A percentile compares a stretch with the other conserved stretches of the same genome.
phyloP scores from a whole-genome alignment of 495 filamentous ascomycete genomes.

The Annulohypoxylon maeteangense region DNA sequence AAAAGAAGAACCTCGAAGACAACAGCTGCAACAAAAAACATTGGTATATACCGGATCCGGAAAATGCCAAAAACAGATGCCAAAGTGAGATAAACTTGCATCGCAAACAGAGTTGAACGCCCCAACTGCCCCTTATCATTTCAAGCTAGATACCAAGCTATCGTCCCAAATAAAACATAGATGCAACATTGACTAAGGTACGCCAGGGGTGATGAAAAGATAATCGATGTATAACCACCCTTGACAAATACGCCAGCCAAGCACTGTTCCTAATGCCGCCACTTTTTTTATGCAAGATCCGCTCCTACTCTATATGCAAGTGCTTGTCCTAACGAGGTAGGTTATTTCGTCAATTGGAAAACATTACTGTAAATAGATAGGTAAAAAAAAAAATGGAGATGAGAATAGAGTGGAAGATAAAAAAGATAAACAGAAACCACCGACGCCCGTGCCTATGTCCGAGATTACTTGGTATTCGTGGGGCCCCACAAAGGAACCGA shows the following conservation, averaged over 20 bases:
- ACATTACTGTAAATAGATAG: conserved; percentile 36
- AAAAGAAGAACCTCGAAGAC: background rate
- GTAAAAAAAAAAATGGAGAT: conserved; percentile 1
- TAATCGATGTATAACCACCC: conserved; percentile 9
- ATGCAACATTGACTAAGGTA: conserved; percentile 12
- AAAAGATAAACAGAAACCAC: conserved; percentile 22
- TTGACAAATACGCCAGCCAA: conserved; percentile 35
- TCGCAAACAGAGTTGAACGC: conserved; percentile 18
- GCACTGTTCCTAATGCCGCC: conserved; percentile 25
- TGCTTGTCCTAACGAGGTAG: conserved; percentile 28
- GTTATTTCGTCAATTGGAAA: background rate
- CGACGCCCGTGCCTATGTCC: conserved; percentile 25
- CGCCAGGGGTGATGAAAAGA: conserved; percentile 23
- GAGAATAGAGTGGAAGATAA: conserved; percentile 4
- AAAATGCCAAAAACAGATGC: conserved; percentile 39
- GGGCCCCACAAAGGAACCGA: conserved; percentile 35
- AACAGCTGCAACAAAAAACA: conserved; percentile 6
- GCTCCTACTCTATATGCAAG: conserved; percentile 41
- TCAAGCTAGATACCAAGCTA: background rate
- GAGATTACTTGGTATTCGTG: conserved; percentile 23
- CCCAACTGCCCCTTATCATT: conserved; percentile 9
- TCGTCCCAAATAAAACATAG: conserved; percentile 17
- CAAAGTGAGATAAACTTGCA: conserved; percentile 12
- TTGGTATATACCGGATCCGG: conserved; percentile 44
- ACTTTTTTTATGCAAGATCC: conserved; percentile 43